Conservation (phyloP, 495 filamentous ascomycete species). For the Trichoderma virens region DNA sequence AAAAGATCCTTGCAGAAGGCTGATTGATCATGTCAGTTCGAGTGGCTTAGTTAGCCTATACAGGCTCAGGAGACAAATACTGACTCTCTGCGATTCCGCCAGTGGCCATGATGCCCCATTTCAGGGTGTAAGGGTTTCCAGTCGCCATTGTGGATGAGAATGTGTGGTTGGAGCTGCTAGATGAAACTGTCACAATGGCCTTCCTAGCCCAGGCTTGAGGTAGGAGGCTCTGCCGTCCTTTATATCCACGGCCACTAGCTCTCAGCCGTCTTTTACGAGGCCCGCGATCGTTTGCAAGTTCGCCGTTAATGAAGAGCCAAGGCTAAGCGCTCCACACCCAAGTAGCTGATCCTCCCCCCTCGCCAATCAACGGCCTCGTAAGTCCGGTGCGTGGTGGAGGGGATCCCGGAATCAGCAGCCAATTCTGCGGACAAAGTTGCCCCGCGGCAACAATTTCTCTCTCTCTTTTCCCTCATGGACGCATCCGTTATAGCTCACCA, state of each 20-base stretch:
- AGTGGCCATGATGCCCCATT: conserved; percentile 80
- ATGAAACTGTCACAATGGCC: not conserved
- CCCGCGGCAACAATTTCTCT: not conserved
- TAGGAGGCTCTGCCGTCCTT: not conserved
- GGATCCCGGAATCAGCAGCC: not conserved
- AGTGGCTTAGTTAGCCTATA: too few relatives aligned
- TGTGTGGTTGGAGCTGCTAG: not conserved
- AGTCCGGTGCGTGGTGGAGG: not conserved
- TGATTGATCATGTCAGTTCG: conserved; percentile 17
- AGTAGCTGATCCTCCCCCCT: not conserved
- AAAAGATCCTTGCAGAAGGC: conserved; percentile 74
- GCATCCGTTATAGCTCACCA: not conserved
- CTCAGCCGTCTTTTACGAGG: not conserved
- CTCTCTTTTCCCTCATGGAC: not conserved
- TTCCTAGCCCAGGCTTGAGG: not conserved
- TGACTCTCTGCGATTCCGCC: conserved; percentile 70
- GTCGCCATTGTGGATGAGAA: conserved; percentile 29
- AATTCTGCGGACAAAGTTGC: conserved; percentile 2
- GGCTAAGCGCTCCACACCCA: not conserved
- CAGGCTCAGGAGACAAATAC: conserved; percentile 14
- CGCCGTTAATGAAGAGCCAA: not conserved
- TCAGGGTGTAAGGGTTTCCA: conserved; percentile 48
- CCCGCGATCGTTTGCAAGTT: not conserved
- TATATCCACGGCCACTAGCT: not conserved
- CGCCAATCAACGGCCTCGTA: not conserved